These are phyloP conservation scores for Hanseniaspora thailandica DNA, from an alignment of 805 yeast genomes.

Conservation along the genomic window DNA sequence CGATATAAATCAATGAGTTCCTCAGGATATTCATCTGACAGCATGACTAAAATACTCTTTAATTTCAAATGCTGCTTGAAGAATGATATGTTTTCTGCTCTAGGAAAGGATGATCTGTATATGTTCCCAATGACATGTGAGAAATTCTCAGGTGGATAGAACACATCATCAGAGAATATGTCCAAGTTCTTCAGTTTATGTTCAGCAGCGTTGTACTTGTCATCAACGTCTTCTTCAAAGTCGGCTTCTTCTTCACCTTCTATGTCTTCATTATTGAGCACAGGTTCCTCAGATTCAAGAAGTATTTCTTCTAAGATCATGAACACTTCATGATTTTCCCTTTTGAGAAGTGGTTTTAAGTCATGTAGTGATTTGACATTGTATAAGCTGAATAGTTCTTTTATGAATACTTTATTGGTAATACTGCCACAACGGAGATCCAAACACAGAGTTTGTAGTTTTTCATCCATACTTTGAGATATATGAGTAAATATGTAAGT, in stretches of 20 bases:
- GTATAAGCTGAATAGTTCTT: neutral
- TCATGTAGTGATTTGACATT: neutral
- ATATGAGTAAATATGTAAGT: neutral
- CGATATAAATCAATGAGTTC: conserved; percentile 57
- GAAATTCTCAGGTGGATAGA: conserved; percentile 77
- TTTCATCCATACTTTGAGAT: neutral
- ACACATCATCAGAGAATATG: conserved; percentile 17
- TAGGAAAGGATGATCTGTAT: conserved; percentile 83
- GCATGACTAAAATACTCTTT: conserved; percentile 67
- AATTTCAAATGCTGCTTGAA: conserved; percentile 45
- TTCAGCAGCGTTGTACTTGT: conserved; percentile 21
- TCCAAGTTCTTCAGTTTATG: conserved; percentile 19
- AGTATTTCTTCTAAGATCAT: neutral
- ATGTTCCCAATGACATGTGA: conserved; percentile 67
- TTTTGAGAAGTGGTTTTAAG: neutral
- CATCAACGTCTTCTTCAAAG: conserved; percentile 23
- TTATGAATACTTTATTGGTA: conserved; percentile 3
- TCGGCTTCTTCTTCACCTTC: conserved; percentile 9
- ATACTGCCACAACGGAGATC: conserved; percentile 1
- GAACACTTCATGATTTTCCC: neutral
- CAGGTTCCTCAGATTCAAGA: neutral
- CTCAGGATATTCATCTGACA: conserved; percentile 83
- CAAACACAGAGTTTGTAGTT: neutral
- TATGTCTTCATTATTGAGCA: neutral
- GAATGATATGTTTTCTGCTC: conserved; percentile 68